Base-by-base conservation (phyloP, 495 filamentous ascomycete genomes). In the Oidiodendron maius region DNA sequence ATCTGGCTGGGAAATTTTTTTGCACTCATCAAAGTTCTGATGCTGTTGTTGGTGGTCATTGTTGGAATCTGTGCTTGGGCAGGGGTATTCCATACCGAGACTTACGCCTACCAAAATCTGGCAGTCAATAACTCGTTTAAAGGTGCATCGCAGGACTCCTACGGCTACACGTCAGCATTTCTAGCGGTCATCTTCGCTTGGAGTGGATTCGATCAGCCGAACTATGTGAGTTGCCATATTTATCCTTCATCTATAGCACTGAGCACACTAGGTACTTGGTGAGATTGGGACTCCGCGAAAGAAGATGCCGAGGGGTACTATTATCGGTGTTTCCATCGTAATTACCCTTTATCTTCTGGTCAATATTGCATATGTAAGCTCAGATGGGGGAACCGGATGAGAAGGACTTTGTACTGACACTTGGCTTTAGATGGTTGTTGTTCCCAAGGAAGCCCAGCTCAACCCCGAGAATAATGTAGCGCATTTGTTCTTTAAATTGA, bases 1-100 rank as follows among this genome's bases (percentile, higher is more conserved):
- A 74, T 80, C 36, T 52, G 46, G 26, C 15, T 79, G 20, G 72
- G 71, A 51, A 79, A 80, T 48, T 18, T 68, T 11, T 60, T 80
- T 28, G 77, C 72, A 2, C 32, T 67, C 0, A 52, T 76, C 40
- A 81, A 81, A 50, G 55, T 72, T 10, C 38, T 58, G 5, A 65
- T 73, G 2, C 59, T 79, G 23, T 21, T 75, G 1, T 48, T 66
- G 1, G 58, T 74, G 44, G 63, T 73, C 38, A 54, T 65, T 15
- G 72, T 59, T 6, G 58, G 74, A 35, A 62, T 61, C 12, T 37
- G 36, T 48, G 45, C 45, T 28, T 36, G 37, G 36, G 51, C 44
- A 23, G 51, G 57, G 22, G 57, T 50, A 13, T 55, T 52, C 11
- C 42, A 58, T 16, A 44, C 36, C 17, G 1, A 1, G 5, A 40